Percentiles rank a stretch among this genome's conserved stretches.
These are phyloP conservation scores for Aspergillus nomiae DNA, from an alignment of 2,329 filamentous ascomycete genomes.

Conservation along the genomic window DNA sequence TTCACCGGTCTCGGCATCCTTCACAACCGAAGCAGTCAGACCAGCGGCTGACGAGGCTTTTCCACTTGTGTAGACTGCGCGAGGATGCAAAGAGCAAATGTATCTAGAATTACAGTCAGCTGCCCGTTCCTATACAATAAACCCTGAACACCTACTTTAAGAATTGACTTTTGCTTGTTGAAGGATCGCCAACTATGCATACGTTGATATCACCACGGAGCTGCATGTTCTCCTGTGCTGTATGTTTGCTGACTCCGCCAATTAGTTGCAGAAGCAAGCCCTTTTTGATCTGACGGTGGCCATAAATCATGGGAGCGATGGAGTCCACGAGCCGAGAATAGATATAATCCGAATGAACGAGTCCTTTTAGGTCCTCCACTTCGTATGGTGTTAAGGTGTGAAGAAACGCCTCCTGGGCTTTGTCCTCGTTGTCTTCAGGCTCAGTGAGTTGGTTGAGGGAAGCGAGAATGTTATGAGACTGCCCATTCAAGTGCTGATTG, in stretches of 20 bases:
- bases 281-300: conserved; percentile 97
- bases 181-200: conserved; percentile 95
- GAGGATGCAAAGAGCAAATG: conserved; percentile 92
- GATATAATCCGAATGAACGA: conserved; percentile 96
- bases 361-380: conserved; percentile 85
- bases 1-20: conserved; percentile 97
- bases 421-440: conserved; percentile 74
- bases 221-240: conserved; percentile 84
- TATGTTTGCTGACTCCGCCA: conserved; percentile 91
- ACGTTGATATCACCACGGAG: conserved; percentile 98
- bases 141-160: conserved; percentile 62
- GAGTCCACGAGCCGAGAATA: conserved; percentile 91
- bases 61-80: conserved; percentile 94
- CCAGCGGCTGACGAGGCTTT: conserved; percentile 97
- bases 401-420: conserved; percentile 84
- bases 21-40: conserved; percentile 94
- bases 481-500: conserved; percentile 68
- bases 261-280: conserved; percentile 90
- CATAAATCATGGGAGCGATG: conserved; percentile 94
- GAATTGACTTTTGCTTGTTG: conserved; percentile 96
- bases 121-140: neutral
- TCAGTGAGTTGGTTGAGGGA: conserved; percentile 74
- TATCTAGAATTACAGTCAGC: conserved; percentile 54
- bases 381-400: conserved; percentile 82
- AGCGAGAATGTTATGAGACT: conserved; percentile 80